Evolutionary conservation across 2,329 filamentous ascomycete species (phyloP).

Genomic region (Dryadomyces quercivorus): DNA sequence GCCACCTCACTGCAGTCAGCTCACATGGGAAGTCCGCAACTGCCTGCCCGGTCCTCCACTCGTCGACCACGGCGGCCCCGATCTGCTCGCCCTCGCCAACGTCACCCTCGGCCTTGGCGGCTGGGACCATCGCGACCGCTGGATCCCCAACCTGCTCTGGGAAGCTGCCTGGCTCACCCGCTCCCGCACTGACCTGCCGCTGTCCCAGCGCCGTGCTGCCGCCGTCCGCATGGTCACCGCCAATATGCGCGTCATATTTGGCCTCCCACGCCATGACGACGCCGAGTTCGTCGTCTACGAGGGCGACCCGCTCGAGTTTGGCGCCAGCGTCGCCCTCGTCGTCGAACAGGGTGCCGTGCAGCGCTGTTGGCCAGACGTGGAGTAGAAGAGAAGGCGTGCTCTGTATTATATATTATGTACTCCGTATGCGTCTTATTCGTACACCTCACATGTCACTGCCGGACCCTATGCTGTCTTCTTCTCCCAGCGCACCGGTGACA

Average conservation of each 20-base stretch:
- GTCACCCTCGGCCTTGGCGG: constrained; percentile 14
- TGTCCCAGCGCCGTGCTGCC: constrained; percentile 16
- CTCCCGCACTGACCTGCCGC: neutral
- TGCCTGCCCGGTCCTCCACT: constrained; percentile 29
- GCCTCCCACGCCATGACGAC: constrained; percentile 17
- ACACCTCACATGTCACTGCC: neutral
- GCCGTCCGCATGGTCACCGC: constrained; percentile 22
- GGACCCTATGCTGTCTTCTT: neutral
- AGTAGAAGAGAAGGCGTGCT: neutral
- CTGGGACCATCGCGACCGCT: constrained; percentile 2
- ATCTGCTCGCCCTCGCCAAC: constrained; percentile 25
- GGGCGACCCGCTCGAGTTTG: constrained; percentile 27
- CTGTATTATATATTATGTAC: neutral
- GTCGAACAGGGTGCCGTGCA: constrained; percentile 1
- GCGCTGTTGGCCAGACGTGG: neutral
- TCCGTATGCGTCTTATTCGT: too few species aligned
- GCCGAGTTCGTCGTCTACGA: constrained; percentile 30
- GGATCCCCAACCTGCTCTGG: constrained; percentile 1
- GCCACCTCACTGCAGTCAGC: constrained; percentile 22
- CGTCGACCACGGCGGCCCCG: neutral
- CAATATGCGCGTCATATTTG: constrained; percentile 29
- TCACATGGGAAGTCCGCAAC: constrained; percentile 24
- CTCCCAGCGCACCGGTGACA: neutral
- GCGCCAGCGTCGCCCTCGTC: constrained; percentile 19
- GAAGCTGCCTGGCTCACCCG: constrained; percentile 1